Evolutionary conservation across 2,329 filamentous ascomycete species (phyloP).

Genomic region (Teratosphaeria gauchensis): DNA sequence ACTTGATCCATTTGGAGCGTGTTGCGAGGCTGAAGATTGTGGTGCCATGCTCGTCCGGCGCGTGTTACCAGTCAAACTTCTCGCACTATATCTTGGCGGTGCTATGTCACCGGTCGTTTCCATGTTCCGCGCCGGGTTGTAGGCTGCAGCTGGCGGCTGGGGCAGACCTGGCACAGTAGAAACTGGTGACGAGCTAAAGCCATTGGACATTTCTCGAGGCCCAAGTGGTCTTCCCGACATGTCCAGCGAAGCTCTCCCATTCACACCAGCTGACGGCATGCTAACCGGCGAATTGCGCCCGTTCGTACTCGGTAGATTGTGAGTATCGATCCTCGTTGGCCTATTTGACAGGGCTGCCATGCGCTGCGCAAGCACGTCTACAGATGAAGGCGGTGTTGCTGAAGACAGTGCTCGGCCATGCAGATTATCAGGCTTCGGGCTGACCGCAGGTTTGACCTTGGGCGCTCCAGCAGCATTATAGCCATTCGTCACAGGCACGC

Average conservation of each 20-base stretch:
- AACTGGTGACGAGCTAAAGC: conserved; percentile 22
- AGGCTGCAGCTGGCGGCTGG: conserved; percentile 64
- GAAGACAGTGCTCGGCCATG: conserved; percentile 48
- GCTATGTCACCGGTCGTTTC: conserved; percentile 56
- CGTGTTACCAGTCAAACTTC: conserved; percentile 45
- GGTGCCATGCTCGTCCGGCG: conserved; percentile 43
- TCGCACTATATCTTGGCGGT: conserved; percentile 54
- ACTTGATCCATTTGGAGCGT: conserved; percentile 26
- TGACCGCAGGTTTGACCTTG: conserved; percentile 21
- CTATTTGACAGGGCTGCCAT: not conserved
- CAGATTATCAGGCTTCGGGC: conserved; percentile 57
- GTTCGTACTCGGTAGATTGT: not conserved
- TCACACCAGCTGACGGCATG: conserved; percentile 30
- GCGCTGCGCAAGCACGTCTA: not conserved
- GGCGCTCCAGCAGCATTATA: conserved; percentile 1
- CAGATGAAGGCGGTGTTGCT: conserved; percentile 7
- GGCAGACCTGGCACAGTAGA: conserved; percentile 51
- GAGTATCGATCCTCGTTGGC: not conserved
- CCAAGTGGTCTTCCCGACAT: conserved; percentile 29
- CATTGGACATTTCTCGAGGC: conserved; percentile 46
- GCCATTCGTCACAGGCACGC: conserved; percentile 8
- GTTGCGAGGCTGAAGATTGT: conserved; percentile 24
- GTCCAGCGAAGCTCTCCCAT: not conserved
- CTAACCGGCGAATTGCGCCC: not conserved
- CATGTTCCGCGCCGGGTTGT: conserved; percentile 66